A percentile compares a stretch with the other conserved stretches of the same genome.
phyloP scores from a whole-genome alignment of 192 early-diverging fungal genomes.

The Spinellus fusiger region DNA sequence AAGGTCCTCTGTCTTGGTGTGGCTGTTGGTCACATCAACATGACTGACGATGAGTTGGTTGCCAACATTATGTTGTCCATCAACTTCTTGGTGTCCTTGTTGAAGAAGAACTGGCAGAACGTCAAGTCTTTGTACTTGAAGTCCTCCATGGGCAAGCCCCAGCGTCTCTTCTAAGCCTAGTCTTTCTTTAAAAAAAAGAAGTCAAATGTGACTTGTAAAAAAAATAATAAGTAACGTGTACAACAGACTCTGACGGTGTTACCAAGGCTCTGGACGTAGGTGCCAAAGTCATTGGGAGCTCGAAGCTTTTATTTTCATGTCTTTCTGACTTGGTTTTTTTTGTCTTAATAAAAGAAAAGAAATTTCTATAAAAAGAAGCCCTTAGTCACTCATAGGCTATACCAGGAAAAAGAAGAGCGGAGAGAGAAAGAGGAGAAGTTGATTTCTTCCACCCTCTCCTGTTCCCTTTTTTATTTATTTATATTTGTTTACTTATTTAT shows the following conservation, averaged over 20 bases:
- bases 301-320: slow-evolving; percentile 3
- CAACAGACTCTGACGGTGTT: slow-evolving; percentile 24
- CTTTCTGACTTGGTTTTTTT: too few species aligned
- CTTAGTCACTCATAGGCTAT: background rate
- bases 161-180: slow-evolving; percentile 72
- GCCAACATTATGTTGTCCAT: slow-evolving; percentile 96
- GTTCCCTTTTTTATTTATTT: too few species aligned
- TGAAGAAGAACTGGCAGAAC: slow-evolving; percentile 99
- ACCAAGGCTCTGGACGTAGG: slow-evolving; percentile 28
- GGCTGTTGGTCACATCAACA: slow-evolving; percentile 90
- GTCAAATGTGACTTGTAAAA: slow-evolving; percentile 1
- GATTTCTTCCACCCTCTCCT: too few species aligned
- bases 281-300: slow-evolving; percentile 29
- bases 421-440: too few species aligned
- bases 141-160: slow-evolving; percentile 93
- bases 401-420: too few species aligned
- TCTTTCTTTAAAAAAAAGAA: background rate
- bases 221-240: too few species aligned
- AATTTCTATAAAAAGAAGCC: background rate
- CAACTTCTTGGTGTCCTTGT: slow-evolving; percentile 96
- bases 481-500: too few species aligned
- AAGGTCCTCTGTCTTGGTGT: slow-evolving; percentile 98
- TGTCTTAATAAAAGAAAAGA: slow-evolving; percentile 5
- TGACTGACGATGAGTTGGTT: slow-evolving; percentile 93
- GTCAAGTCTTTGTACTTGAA: slow-evolving; percentile 97